phyloP scores from a whole-genome alignment of 305 asterid genomes.

The Andrographis paniculata region DNA sequence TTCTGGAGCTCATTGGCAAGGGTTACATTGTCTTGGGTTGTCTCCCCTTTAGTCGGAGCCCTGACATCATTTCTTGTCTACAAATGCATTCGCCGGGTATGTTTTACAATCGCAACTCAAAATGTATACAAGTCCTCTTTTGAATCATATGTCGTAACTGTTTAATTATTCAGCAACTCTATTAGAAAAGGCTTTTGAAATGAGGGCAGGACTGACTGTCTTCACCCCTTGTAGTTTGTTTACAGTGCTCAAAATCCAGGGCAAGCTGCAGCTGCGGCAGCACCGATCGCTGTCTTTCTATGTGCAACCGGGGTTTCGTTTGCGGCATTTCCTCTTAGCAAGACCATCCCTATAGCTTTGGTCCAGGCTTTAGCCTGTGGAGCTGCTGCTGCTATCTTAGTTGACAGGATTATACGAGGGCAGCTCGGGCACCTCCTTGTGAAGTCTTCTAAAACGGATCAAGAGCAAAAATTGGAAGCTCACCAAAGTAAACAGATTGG shows the following conservation, averaged over 20 bases:
- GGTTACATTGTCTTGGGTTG: conserved; percentile 85
- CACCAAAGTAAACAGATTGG: conserved; percentile 35
- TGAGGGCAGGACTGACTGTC: conserved; percentile 13
- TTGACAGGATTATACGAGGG: conserved; percentile 45
- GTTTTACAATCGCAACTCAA: no score
- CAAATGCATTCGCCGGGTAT: conserved; percentile 90
- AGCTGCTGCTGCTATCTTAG: conserved; percentile 49
- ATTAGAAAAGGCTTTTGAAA: no score
- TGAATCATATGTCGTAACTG: no score
- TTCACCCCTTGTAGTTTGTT: conserved; percentile 60
- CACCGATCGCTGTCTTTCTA: conserved; percentile 75
- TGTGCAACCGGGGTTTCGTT: conserved; percentile 75
- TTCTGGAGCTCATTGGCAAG: conserved; percentile 92
- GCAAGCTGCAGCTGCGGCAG: conserved; percentile 89
- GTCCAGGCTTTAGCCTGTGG: conserved; percentile 72
- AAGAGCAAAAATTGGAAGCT: conserved; percentile 35
- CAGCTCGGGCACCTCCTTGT: conserved; percentile 86
- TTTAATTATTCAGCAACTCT: no score
- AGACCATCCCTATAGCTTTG: conserved; percentile 33
- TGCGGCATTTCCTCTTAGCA: conserved; percentile 77
- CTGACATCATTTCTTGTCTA: conserved; percentile 73
- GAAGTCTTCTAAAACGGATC: conserved; percentile 31
- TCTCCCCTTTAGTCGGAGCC: conserved; percentile 85
- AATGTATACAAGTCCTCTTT: no score
- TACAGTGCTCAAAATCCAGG: conserved; percentile 98